These are phyloP conservation scores for Blumeriella jaapii DNA, from an alignment of 2,329 filamentous ascomycete genomes.

Conservation along the genomic window DNA sequence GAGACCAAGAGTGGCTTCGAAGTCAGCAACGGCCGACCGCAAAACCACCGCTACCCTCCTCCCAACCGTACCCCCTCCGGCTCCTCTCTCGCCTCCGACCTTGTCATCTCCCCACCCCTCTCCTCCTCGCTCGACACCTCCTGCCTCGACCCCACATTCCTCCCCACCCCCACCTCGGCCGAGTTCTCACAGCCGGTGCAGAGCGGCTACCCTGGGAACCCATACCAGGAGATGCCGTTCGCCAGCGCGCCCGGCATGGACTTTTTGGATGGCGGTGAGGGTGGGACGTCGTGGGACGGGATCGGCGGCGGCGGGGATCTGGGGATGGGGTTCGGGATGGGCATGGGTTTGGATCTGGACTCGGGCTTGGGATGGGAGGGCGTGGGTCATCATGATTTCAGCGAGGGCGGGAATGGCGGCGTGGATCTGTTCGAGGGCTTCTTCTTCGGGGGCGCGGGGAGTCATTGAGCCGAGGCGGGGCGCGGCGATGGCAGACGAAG, in stretches of 20 bases:
- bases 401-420: constrained; percentile 18
- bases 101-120: constrained; percentile 21
- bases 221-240: constrained; percentile 15
- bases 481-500: no score
- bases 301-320: constrained; percentile 9
- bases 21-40: constrained; percentile 2
- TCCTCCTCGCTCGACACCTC: constrained; percentile 19
- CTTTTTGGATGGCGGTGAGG: constrained; percentile 16
- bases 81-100: constrained; percentile 12
- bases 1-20: constrained; percentile 16
- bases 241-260: constrained; percentile 21
- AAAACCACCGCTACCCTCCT: constrained; percentile 6
- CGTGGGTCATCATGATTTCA: constrained; percentile 22
- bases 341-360: constrained; percentile 11
- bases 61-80: constrained; percentile 2
- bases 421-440: constrained; percentile 41
- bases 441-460: constrained; percentile 36
- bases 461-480: no score
- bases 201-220: constrained; percentile 5
- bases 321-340: constrained; percentile 8
- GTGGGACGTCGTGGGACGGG: constrained; percentile 8
- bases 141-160: constrained; percentile 22
- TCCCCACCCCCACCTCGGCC: constrained; percentile 11
- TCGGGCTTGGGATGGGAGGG: constrained; percentile 13
- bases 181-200: constrained; percentile 2